These are phyloP conservation scores for Hymenoscyphus occultus DNA, from an alignment of 2,329 filamentous ascomycete species.

Conservation along the genomic window DNA sequence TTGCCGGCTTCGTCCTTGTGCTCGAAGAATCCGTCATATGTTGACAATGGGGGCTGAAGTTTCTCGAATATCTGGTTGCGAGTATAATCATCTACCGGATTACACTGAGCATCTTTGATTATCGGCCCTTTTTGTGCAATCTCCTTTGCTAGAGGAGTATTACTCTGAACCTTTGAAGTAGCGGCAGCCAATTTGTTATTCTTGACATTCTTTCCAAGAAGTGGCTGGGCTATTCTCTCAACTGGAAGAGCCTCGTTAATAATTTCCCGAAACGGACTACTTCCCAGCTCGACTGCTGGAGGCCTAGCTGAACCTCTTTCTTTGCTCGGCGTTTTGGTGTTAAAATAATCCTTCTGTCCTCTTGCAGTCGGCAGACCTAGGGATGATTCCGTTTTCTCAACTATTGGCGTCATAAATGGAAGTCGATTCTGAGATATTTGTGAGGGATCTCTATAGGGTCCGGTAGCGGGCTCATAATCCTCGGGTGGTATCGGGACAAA, in stretches of 20 bases:
- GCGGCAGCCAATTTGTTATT: conserved; percentile 37
- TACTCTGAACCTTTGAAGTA: conserved; percentile 35
- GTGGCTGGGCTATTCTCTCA: conserved; percentile 51
- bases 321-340: conserved; percentile 75
- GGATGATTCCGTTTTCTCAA: conserved; percentile 89
- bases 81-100: conserved; percentile 78
- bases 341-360: conserved; percentile 55
- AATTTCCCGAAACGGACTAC: conserved; percentile 71
- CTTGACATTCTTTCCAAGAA: conserved; percentile 48
- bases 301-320: conserved; percentile 27
- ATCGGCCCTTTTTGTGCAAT: conserved; percentile 63
- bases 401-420: conserved; percentile 98
- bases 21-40: conserved; percentile 78
- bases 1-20: conserved; percentile 62
- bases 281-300: conserved; percentile 42
- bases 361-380: conserved; percentile 63
- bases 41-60: conserved; percentile 67
- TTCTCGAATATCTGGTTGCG: conserved; percentile 72
- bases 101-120: conserved; percentile 80
- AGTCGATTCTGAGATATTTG: conserved; percentile 84
- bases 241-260: conserved; percentile 50
- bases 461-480: conserved; percentile 76
- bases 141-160: conserved; percentile 38
- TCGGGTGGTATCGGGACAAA: conserved; percentile 82
- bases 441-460: conserved; percentile 76